A percentile compares a stretch with the other conserved stretches of the same genome.
These are phyloP conservation scores for Miscanthus sacchariflorus DNA, from an alignment of 202 grass and related monocot genomes.

Conservation along the genomic window DNA sequence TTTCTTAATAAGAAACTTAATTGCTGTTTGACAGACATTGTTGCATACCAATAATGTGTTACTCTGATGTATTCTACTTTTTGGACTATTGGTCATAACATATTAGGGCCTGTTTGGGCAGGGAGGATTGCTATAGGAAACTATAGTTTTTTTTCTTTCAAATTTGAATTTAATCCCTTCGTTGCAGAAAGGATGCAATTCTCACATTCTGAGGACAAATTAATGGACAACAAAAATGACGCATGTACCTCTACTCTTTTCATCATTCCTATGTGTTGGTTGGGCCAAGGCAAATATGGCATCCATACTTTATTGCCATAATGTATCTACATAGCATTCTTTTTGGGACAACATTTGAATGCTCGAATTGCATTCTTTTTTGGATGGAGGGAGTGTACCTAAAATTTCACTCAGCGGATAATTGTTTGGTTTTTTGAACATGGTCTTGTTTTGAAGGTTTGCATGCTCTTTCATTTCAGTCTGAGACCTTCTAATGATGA, in stretches of 20 bases:
- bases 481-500: slow-evolving; percentile 14
- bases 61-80: slow-evolving; percentile 8
- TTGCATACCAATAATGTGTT: background rate
- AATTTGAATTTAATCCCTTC: background rate
- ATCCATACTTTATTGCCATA: background rate
- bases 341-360: background rate
- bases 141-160: background rate
- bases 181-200: background rate
- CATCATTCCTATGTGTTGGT: background rate
- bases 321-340: background rate
- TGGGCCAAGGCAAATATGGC: background rate
- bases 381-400: background rate
- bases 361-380: background rate
- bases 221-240: background rate
- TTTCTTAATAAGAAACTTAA: no score
- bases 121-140: background rate
- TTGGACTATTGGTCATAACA: slow-evolving; percentile 13
- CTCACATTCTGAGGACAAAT: background rate
- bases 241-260: background rate
- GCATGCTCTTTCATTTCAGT: slow-evolving; percentile 19
- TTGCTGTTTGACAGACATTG: background rate
- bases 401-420: background rate
- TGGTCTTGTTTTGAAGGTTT: background rate
- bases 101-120: background rate
- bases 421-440: background rate